Evolutionary conservation across 2,329 filamentous ascomycete species (phyloP).

Genomic region (Chaetomium globosum): DNA sequence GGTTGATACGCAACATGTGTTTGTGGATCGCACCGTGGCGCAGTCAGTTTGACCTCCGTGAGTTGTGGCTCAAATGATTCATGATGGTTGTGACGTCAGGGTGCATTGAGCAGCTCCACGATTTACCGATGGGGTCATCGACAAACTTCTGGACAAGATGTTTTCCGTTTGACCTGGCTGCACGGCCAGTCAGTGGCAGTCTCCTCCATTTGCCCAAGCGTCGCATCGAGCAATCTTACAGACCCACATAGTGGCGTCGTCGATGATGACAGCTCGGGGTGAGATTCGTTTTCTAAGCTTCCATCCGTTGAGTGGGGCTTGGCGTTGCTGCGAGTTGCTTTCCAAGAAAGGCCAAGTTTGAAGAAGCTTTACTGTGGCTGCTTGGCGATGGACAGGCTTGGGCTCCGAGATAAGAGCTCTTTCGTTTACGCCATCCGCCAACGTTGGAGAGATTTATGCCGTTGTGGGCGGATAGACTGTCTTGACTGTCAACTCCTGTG

Average conservation of each 20-base stretch:
- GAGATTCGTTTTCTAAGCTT: neutral
- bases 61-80: neutral
- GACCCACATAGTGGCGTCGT: neutral
- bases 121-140: neutral
- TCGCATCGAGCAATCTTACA: neutral
- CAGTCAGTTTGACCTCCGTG: neutral
- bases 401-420: neutral
- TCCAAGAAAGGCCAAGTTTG: conserved; percentile 15
- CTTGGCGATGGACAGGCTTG: conserved; percentile 7
- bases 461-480: no score
- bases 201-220: neutral
- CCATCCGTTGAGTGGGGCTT: neutral
- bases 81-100: neutral
- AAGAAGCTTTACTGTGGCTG: conserved; percentile 14
- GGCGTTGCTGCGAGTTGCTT: conserved; percentile 1
- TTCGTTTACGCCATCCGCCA: no score
- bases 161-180: neutral
- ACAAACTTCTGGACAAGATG: neutral
- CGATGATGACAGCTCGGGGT: neutral
- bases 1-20: no score
- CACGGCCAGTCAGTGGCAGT: neutral
- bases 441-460: neutral
- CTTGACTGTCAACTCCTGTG: no score
- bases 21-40: neutral
- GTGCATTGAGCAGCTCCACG: neutral